Percentiles rank a stretch among this genome's conserved stretches.
These are phyloP conservation scores for Sugiyamaella castrensis DNA, from an alignment of 1,139 yeast species.

Conservation along the genomic window DNA sequence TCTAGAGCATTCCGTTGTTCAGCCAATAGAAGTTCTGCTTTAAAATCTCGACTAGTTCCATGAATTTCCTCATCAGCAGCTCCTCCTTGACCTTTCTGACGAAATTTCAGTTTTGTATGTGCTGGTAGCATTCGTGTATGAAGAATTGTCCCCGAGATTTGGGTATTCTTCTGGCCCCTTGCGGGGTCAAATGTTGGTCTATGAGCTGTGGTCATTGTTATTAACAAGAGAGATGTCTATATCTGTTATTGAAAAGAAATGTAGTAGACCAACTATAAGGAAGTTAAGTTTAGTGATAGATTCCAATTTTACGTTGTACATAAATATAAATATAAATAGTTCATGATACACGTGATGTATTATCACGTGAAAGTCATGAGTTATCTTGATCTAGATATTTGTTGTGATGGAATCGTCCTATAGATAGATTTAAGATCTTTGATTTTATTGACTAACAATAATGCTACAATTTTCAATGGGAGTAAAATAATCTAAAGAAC, in stretches of 20 bases:
- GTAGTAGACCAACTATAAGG: neutral
- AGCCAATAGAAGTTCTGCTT: conserved; percentile 30
- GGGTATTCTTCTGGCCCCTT: conserved; percentile 54
- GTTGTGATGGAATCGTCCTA: too few species aligned
- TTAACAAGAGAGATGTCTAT: neutral
- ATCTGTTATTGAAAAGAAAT: neutral
- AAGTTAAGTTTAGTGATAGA: too few species aligned
- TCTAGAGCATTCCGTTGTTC: conserved; percentile 23
- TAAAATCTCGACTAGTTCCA: conserved; percentile 13
- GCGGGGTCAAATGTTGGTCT: conserved; percentile 89
- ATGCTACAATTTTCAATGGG: too few species aligned
- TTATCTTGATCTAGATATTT: too few species aligned
- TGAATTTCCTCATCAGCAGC: conserved; percentile 27
- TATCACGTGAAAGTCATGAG: too few species aligned
- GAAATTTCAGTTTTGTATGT: conserved; percentile 62
- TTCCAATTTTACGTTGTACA: too few species aligned
- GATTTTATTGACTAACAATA: too few species aligned
- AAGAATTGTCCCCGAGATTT: conserved; percentile 45
- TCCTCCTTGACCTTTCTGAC: conserved; percentile 44
- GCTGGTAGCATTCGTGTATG: conserved; percentile 73
- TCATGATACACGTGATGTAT: too few species aligned
- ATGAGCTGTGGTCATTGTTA: conserved; percentile 77
- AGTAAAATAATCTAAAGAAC: too few species aligned
- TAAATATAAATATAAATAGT: too few species aligned
- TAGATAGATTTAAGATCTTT: too few species aligned